These are phyloP conservation scores for Trichaptum fuscoviolaceum DNA, from an alignment of 768 basidiomycete species.

Conservation along the genomic window DNA sequence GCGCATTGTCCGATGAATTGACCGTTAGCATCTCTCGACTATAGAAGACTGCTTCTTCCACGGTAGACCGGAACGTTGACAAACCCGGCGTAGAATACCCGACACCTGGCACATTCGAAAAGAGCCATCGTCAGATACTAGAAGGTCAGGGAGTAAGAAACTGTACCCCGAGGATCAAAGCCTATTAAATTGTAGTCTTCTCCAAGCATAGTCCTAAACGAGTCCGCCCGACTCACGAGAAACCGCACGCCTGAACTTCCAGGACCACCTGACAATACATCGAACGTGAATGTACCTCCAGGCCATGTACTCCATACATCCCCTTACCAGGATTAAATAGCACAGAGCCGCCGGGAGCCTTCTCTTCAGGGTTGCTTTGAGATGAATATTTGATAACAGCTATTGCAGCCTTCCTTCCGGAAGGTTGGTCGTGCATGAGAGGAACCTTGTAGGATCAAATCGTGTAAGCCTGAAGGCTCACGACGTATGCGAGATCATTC, in stretches of 20 bases:
- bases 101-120: constrained; percentile 5
- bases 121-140: background rate
- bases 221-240: constrained; percentile 18
- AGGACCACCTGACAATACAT: constrained; percentile 29
- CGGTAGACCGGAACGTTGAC: background rate
- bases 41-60: background rate
- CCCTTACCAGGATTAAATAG: constrained; percentile 24
- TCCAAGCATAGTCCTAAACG: constrained; percentile 30
- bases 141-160: background rate
- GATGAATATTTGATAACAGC: constrained; percentile 25
- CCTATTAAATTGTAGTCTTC: constrained; percentile 41
- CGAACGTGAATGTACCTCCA: background rate
- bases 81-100: background rate
- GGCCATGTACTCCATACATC: background rate
- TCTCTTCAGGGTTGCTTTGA: constrained; percentile 5
- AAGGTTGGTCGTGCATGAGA: constrained; percentile 22
- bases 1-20: background rate
- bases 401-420: constrained; percentile 17
- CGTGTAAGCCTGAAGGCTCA: background rate
- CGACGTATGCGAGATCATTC: background rate
- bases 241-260: constrained; percentile 38
- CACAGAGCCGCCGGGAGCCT: constrained; percentile 23
- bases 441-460: constrained; percentile 19
- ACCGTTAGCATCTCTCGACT: background rate
- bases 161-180: constrained; percentile 42